phyloP scores from a whole-genome alignment of 768 basidiomycete species.

The Crassisporium funariophilum region DNA sequence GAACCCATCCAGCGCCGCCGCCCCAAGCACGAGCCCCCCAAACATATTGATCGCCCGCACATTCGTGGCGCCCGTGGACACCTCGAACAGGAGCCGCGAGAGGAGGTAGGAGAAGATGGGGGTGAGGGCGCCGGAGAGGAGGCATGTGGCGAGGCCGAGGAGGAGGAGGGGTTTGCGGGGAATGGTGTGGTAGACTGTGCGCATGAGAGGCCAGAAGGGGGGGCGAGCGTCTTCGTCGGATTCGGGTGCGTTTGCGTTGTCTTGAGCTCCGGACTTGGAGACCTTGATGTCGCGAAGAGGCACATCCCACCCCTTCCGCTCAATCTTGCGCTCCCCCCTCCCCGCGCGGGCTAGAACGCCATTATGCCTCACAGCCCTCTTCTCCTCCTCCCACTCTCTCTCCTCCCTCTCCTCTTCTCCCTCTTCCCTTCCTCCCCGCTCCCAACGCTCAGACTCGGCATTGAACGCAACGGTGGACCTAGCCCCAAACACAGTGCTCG shows the following conservation, averaged over 20 bases:
- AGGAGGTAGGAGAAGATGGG: slow-evolving; percentile 93
- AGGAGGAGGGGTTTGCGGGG: slow-evolving; percentile 73
- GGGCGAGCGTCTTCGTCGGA: slow-evolving; percentile 15
- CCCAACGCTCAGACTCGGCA: slow-evolving; percentile 39
- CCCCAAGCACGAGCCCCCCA: slow-evolving; percentile 69
- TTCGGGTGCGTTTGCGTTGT: slow-evolving; percentile 18
- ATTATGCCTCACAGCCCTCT: slow-evolving; percentile 40
- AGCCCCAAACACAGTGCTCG: slow-evolving; percentile 18
- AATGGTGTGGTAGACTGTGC: slow-evolving; percentile 65
- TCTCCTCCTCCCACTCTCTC: slow-evolving; percentile 32
- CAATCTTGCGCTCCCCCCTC: slow-evolving; percentile 13
- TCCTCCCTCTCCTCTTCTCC: slow-evolving; percentile 24
- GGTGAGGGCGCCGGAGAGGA: slow-evolving; percentile 81
- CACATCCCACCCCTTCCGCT: slow-evolving; percentile 24
- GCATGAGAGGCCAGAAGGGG: slow-evolving; percentile 50
- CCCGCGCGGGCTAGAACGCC: slow-evolving; percentile 39
- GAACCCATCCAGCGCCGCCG: slow-evolving; percentile 77
- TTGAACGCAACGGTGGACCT: slow-evolving; percentile 11
- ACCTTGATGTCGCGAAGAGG: neutral
- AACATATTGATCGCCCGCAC: slow-evolving; percentile 63
- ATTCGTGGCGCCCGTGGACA: slow-evolving; percentile 71
- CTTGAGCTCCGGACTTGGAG: slow-evolving; percentile 24
- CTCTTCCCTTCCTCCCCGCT: slow-evolving; percentile 35
- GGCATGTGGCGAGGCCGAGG: slow-evolving; percentile 65
- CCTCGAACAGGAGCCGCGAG: slow-evolving; percentile 75